Evolutionary conservation across 2,329 filamentous ascomycete genomes (phyloP).

Genomic region (Neonectria magnoliae): DNA sequence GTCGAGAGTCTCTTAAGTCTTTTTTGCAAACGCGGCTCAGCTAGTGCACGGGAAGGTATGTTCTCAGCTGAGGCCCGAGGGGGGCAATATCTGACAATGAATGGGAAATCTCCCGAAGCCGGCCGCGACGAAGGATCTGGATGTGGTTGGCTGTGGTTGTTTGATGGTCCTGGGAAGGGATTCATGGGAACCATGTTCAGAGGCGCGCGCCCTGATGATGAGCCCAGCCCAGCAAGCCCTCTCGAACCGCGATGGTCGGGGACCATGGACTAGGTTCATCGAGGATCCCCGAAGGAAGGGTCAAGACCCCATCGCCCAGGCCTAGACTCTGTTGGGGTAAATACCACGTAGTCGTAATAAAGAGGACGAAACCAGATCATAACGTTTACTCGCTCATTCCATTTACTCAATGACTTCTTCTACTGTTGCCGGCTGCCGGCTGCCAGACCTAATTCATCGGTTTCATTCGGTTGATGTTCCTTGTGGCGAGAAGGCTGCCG

Average conservation of each 20-base stretch:
- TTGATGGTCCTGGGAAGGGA: no score
- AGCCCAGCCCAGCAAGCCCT: constrained; percentile 3
- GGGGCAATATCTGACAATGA: background rate
- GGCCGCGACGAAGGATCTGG: no score
- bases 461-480: background rate
- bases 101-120: background rate
- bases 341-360: background rate
- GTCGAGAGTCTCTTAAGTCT: constrained; percentile 7
- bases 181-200: constrained; percentile 1
- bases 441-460: no score
- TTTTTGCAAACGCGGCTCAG: constrained; percentile 5
- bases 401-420: background rate
- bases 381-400: background rate
- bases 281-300: constrained; percentile 12
- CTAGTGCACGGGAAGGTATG: background rate
- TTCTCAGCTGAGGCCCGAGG: background rate
- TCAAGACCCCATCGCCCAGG: constrained; percentile 11
- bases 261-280: constrained; percentile 12
- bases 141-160: no score
- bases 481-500: background rate
- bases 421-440: no score
- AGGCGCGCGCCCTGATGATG: constrained; percentile 4
- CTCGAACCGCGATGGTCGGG: background rate
- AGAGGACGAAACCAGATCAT: background rate
- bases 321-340: constrained; percentile 13